Percentiles rank a stretch among this genome's conserved stretches.
Evolutionary conservation across 2,329 filamentous ascomycete genomes (phyloP).

Genomic region (Pseudogymnoascus sp.): DNA sequence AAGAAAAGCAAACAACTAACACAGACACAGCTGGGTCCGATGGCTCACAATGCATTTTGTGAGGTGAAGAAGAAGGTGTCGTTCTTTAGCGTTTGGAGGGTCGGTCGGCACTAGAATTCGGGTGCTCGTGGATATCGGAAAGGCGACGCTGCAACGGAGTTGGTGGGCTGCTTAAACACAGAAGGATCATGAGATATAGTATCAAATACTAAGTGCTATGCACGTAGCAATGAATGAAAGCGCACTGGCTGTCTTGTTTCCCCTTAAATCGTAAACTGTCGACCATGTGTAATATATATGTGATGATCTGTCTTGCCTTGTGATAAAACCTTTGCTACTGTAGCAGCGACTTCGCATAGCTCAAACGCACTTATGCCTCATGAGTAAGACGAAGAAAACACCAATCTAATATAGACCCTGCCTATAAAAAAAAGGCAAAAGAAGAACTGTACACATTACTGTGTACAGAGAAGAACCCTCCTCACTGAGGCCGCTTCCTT

Average conservation of each 20-base stretch:
- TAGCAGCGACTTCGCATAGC: not conserved
- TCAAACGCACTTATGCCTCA: not conserved
- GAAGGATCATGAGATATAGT: not conserved
- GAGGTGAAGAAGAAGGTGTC: not conserved
- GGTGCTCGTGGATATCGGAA: not conserved
- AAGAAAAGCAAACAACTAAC: not conserved
- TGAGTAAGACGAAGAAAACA: not conserved
- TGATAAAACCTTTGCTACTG: not conserved
- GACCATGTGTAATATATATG: not conserved
- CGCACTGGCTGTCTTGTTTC: not conserved
- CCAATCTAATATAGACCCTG: not conserved
- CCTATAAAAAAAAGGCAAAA: not conserved
- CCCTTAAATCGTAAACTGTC: not conserved
- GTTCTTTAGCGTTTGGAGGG: not conserved
- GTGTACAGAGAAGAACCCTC: not conserved
- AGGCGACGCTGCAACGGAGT: not conserved
- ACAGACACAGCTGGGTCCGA: not conserved
- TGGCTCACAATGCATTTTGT: slow-evolving; percentile 3
- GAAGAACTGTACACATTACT: not conserved
- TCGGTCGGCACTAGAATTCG: not conserved
- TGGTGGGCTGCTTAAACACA: not conserved
- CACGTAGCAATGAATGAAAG: not conserved
- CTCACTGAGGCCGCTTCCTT: not conserved
- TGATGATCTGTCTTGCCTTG: not conserved
- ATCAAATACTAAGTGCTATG: not conserved